Conservation (phyloP, 192 early-diverging fungal genomes). For the Obelidium mucronatum region DNA sequence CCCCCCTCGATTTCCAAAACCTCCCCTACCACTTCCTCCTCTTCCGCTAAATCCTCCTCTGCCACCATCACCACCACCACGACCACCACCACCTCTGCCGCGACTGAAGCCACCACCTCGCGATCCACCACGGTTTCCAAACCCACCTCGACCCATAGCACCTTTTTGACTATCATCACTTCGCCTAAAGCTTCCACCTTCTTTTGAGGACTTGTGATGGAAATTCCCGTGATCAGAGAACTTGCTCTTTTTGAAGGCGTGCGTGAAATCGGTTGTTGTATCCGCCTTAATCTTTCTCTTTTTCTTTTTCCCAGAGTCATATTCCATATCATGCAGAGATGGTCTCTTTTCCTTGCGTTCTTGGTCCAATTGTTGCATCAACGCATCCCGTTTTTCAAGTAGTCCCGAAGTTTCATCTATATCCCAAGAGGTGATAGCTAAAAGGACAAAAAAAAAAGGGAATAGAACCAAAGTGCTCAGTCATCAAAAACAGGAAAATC, state of each 20-base stretch:
- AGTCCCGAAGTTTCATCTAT: conserved; percentile 9
- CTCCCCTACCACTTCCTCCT: not conserved
- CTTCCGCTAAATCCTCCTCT: conserved; percentile 23
- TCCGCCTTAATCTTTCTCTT: conserved; percentile 22
- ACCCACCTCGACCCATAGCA: not conserved
- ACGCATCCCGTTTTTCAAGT: conserved; percentile 18
- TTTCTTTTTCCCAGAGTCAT: conserved; percentile 39
- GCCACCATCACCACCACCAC: not conserved
- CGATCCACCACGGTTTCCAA: conserved; percentile 15
- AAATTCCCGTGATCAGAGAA: not conserved
- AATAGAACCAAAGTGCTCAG: not conserved
- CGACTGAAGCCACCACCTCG: not conserved
- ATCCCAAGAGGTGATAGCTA: conserved; percentile 20
- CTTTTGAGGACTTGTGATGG: not conserved
- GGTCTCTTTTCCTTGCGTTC: conserved; percentile 20
- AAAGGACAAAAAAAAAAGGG: not conserved
- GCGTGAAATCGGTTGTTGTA: not conserved
- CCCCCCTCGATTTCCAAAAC: not conserved
- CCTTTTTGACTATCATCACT: not conserved
- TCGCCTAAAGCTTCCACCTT: not conserved
- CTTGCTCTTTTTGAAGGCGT: not conserved
- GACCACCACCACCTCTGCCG: not conserved
- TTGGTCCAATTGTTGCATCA: conserved; percentile 1
- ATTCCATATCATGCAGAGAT: conserved; percentile 27
- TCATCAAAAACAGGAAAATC: not conserved